Conservation (phyloP, 768 basidiomycete genomes). For the Termitomyces sp. region DNA sequence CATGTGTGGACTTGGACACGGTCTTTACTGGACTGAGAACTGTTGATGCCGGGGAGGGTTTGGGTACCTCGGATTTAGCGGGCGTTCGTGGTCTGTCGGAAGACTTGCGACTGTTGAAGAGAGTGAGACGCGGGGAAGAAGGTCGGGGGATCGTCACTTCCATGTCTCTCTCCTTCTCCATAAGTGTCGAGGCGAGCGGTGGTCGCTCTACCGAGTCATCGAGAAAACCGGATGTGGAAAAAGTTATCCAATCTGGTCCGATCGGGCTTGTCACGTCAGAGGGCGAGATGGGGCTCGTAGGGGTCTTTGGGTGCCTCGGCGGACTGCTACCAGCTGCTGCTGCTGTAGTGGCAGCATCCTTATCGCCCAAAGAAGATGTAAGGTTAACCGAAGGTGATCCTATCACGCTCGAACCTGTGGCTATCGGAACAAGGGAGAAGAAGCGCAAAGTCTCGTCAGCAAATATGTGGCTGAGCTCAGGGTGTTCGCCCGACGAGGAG, state of each 20-base stretch:
- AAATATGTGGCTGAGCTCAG: conserved; percentile 47
- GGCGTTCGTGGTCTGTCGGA: conserved; percentile 17
- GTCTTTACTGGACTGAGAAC: conserved; percentile 15
- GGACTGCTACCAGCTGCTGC: conserved; percentile 11
- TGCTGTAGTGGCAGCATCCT: conserved; percentile 12
- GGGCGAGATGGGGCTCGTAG: conserved; percentile 22
- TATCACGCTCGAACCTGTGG: conserved; percentile 22
- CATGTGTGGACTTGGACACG: conserved; percentile 32
- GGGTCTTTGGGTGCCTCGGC: conserved; percentile 22
- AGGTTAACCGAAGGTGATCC: conserved; percentile 26
- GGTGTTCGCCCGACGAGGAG: conserved; percentile 29
- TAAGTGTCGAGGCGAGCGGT: conserved; percentile 50
- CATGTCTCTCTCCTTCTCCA: conserved; percentile 53
- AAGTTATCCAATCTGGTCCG: conserved; percentile 59
- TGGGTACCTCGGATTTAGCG: conserved; percentile 14
- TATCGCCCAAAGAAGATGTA: conserved; percentile 24
- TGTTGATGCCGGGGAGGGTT: conserved; percentile 4
- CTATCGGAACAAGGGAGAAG: conserved; percentile 45
- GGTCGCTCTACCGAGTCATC: conserved; percentile 29
- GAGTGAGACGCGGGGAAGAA: conserved; percentile 25
- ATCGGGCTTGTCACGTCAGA: conserved; percentile 17
- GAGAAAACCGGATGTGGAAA: conserved; percentile 61
- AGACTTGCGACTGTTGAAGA: conserved; percentile 21
- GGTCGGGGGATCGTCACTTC: conserved; percentile 46
- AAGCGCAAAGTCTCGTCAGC: conserved; percentile 63